These are phyloP conservation scores for Nicotiana benthamiana DNA, from an alignment of 257 asterid genomes.

Conservation along the genomic window DNA sequence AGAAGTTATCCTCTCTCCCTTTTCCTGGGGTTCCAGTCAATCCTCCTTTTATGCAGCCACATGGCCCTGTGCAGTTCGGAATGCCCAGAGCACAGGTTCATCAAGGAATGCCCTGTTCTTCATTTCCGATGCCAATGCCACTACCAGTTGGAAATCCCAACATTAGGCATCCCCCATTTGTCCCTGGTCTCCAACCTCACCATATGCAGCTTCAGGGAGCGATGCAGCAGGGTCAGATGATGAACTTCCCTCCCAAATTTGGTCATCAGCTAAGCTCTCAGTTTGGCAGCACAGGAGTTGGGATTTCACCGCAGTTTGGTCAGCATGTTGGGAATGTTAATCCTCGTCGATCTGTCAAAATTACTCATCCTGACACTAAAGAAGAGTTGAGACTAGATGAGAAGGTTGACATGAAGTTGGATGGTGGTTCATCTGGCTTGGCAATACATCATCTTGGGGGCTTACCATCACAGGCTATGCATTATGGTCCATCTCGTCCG, in stretches of 20 bases:
- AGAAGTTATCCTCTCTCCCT: constrained; percentile 7
- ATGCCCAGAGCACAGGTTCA: constrained; percentile 7
- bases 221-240: constrained; percentile 16
- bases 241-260: constrained; percentile 7
- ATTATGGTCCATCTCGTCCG: constrained; percentile 8
- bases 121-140: constrained; percentile 13
- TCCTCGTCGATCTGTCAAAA: constrained; percentile 20
- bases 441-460: constrained; percentile 12
- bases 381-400: constrained; percentile 26
- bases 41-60: constrained; percentile 15
- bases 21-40: constrained; percentile 9
- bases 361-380: constrained; percentile 28
- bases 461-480: constrained; percentile 11
- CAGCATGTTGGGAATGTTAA: constrained; percentile 6
- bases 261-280: constrained; percentile 10
- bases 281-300: constrained; percentile 16
- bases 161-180: constrained; percentile 5
- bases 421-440: constrained; percentile 6
- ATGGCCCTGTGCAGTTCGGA: constrained; percentile 3
- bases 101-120: constrained; percentile 11
- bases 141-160: constrained; percentile 9
- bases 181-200: constrained; percentile 16
- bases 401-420: constrained; percentile 8
- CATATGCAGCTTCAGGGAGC: constrained; percentile 10
- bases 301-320: constrained; percentile 4